Evolutionary conservation across 768 basidiomycete species (phyloP), one percentile per base, ranked within the genome.

Genomic region (Naematelia aurantialba): DNA sequence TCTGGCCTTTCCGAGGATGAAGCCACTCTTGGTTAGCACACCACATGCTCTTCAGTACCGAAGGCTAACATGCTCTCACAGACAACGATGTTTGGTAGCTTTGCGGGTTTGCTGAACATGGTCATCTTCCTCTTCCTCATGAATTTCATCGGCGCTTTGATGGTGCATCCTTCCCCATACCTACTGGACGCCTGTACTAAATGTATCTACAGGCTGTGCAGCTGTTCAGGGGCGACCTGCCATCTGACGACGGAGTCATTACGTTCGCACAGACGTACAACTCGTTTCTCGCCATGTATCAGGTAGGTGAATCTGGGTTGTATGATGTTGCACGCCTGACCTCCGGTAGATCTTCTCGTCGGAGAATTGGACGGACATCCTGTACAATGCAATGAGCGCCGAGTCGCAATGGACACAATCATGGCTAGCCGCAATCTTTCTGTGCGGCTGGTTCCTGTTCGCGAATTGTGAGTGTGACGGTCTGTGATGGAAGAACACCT

Each of bases 61-160:
- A 22, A 51, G 3, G 17, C 55, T 58, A 52, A 59, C 46, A 29
- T 42, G 1, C 2, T 29, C 29, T 25, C 19, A 8, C 34, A 92
- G 91, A 80, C 89, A 17, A 86, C 87, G 1, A 88, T 96, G 1
- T 91, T 94, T 66, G 91, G 93, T 10, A 92, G 91, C 72, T 85
- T 96, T 81, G 87, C 87, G 59, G 92, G 90, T 77, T 81, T 98
- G 19, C 80, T 82, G 26, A 98, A 97, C 81, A 93, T 96, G 90
- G 82, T 87, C 5, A 74, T 93, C 29, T 97, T 98, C 80, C 82
- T 98, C 21, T 77, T 97, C 61, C 77, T 94, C 56, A 84, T 92
- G 79, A 94, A 91, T 75, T 87, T 87, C 70, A 81, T 97, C 47
- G 87, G 86, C 3, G 89, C 92, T 0, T 81, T 98, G 24, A 82